Evolutionary conservation across 768 basidiomycete species (phyloP), one percentile per base, ranked within the genome.

Genomic region (Baorangia bicolor): DNA sequence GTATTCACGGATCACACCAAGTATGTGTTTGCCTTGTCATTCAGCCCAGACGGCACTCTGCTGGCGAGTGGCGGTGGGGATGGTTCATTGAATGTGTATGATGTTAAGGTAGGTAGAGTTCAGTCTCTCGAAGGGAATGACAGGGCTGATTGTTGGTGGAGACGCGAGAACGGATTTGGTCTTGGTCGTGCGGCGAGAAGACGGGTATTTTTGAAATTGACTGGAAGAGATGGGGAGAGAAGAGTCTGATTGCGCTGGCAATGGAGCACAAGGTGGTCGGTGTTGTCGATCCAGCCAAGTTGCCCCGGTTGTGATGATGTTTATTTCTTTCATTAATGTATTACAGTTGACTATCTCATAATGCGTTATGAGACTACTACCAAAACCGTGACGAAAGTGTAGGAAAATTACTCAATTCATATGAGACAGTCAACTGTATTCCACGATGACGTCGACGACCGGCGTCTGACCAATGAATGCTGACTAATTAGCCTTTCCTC

Each of bases 61-160:
- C 69, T 94, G 27, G 87, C 87, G 3, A 89, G 89, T 14, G 92
- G 89, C 1, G 82, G 88, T 55, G 88, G 87, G 30, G 92, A 95
- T 64, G 90, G 90, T 9, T 81, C 81, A 75, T 63, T 94, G 51
- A 77, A 85, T 61, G 74, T 95, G 27, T 94, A 92, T 62, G 78
- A 85, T 56, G 75, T 86, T 30, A 74, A 81, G 74, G 91, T 89
- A 61, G 49, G 80, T 85, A 60, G 49, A 78, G 69, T n/a, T 20
- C 30, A 4, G 34, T 21, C 35, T 34, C 47, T 58, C 30, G n/a
- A 25, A 38, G 28, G 6, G 25, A 21, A 40, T 23, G 21, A 28
- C 23, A 41, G 20, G 33, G 40, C 53, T 68, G 27, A 64, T 56
- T 45, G 34, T 51, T 49, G 30, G 78, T 64, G 72, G 23, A 78